These are phyloP conservation scores for Lepidium campestre DNA, from an alignment of 441 rosid species.

Conservation along the genomic window DNA sequence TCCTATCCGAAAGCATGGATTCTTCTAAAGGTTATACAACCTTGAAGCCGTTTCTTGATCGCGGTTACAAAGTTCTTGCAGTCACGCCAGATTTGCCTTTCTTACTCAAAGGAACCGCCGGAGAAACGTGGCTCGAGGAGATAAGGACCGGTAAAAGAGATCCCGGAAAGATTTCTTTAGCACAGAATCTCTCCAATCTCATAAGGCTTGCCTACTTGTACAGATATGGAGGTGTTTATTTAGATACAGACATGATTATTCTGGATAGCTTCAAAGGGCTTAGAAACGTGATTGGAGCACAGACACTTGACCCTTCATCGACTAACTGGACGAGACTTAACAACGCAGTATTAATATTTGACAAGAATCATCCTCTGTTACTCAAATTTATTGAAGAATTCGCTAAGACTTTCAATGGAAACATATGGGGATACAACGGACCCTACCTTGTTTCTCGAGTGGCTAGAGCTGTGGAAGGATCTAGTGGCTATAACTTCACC, in stretches of 20 bases:
- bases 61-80: constrained; percentile 37
- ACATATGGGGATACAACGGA: constrained; percentile 64
- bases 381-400: constrained; percentile 51
- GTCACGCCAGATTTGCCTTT: constrained; percentile 48
- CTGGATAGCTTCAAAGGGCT: constrained; percentile 36
- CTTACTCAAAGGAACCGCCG: constrained; percentile 46
- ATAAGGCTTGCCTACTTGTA: constrained; percentile 48
- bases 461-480: constrained; percentile 29
- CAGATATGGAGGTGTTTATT: constrained; percentile 58
- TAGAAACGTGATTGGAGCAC: constrained; percentile 58
- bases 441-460: constrained; percentile 66
- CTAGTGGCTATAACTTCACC: constrained; percentile 33
- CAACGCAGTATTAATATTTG: constrained; percentile 55
- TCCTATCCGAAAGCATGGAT: constrained; percentile 49
- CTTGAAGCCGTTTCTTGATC: constrained; percentile 43
- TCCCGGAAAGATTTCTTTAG: constrained; percentile 51
- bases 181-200: constrained; percentile 56
- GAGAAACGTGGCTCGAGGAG: constrained; percentile 39
- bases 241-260: constrained; percentile 55
- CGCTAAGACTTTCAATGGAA: constrained; percentile 48
- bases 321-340: constrained; percentile 51
- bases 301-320: constrained; percentile 30
- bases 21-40: constrained; percentile 36
- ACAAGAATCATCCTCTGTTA: constrained; percentile 47
- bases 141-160: constrained; percentile 40